Evolutionary conservation across 2,329 filamentous ascomycete genomes (phyloP), one percentile per base, ranked within the genome.

Genomic region (Epichloe bromicola): DNA sequence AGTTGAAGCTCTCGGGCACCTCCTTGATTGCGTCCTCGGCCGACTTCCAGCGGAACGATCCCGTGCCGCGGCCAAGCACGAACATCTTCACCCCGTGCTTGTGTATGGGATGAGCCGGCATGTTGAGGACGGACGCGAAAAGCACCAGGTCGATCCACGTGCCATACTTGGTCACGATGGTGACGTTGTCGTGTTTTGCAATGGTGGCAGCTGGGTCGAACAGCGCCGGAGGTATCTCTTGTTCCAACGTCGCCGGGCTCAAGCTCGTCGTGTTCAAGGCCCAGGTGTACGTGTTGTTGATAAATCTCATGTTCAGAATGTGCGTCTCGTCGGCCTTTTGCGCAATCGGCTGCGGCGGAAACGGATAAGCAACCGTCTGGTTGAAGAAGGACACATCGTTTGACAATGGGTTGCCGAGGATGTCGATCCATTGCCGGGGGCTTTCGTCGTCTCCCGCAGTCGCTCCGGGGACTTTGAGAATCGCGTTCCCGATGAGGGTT

Each of bases 71-170:
- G 1, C 80, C 80, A 36, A 84, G 70, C 19, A 74, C 64, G 57
- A 71, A 82, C 65, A 76, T 78, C 60, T 79, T 80, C 57, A 74
- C 78, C 45, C 74, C 74, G 63, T 84, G 80, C 66, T 82, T 82
- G 70, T 84, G 80, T 48, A 84, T 76, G 0, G 78, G 75, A 53
- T 84, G 80, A 10, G 65, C 59, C 1, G 67, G 77, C 57, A 79
- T 74, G 6, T 74, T 65, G 8, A 11, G 17, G 3, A 20, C 15
- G 1, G 38, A 30, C 3, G 73, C 64, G 33, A 70, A 62, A 53
- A 79, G 67, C 54, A 82, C 66, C n/a, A 80, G 58, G 57, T 82
- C 78, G 8, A 81, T 66, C 77, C 77, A 80, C 2, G 71, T 68
- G 55, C 66, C 63, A 52, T 73, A 68, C 23, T 56, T 58, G 7